These are phyloP conservation scores for Penicillium roqueforti DNA, from an alignment of 495 filamentous ascomycete genomes.

Conservation along the genomic window DNA sequence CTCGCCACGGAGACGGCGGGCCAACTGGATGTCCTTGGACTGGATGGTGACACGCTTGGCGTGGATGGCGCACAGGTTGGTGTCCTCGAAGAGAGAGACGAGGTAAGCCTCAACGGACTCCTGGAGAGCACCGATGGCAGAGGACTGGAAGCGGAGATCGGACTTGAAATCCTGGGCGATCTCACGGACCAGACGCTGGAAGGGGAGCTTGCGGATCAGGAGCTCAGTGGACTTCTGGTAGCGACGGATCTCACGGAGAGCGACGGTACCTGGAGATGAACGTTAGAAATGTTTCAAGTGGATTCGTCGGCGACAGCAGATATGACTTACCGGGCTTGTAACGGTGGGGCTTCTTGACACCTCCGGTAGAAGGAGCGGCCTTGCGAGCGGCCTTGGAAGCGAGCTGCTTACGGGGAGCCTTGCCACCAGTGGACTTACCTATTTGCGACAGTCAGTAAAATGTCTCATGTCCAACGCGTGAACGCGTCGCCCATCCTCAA, in stretches of 20 bases:
- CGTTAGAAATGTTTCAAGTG: slow-evolving; percentile 36
- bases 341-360: slow-evolving; percentile 99
- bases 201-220: slow-evolving; percentile 99
- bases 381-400: slow-evolving; percentile 80
- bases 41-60: slow-evolving; percentile 99
- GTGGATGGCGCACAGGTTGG: slow-evolving; percentile 99
- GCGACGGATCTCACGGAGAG: slow-evolving; percentile 99
- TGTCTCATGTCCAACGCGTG: slow-evolving; percentile 18
- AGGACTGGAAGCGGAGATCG: slow-evolving; percentile 99
- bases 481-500: slow-evolving; percentile 13
- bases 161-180: slow-evolving; percentile 99
- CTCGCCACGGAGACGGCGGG: slow-evolving; percentile 94
- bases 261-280: slow-evolving; percentile 75
- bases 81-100: slow-evolving; percentile 99
- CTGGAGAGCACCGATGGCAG: slow-evolving; percentile 98
- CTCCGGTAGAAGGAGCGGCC: slow-evolving; percentile 69
- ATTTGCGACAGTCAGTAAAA: slow-evolving; percentile 36
- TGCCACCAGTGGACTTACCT: slow-evolving; percentile 98
- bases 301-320: too few species aligned
- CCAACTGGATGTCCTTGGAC: slow-evolving; percentile 95
- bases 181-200: slow-evolving; percentile 99
- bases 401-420: slow-evolving; percentile 98
- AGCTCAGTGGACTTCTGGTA: slow-evolving; percentile 99
- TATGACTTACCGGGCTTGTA: slow-evolving; percentile 88
- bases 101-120: slow-evolving; percentile 99